Evolutionary conservation across 176 grass and related monocot species (phyloP).

Genomic region (Oryza officinalis): DNA sequence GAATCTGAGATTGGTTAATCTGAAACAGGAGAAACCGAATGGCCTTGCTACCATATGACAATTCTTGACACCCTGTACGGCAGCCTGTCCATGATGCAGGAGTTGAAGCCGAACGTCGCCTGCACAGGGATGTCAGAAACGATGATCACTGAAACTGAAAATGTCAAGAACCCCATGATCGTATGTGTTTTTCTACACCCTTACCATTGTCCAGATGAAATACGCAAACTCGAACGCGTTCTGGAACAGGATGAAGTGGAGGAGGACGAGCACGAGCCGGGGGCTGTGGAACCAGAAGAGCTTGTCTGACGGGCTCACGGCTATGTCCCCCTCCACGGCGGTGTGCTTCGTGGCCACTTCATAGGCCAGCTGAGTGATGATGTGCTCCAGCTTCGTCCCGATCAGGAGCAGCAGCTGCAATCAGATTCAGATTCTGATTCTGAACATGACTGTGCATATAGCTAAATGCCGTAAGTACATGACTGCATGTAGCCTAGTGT

Average conservation of each 20-base stretch:
- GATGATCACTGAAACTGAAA: background rate
- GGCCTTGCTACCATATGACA: constrained; percentile 33
- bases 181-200: background rate
- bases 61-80: constrained; percentile 43
- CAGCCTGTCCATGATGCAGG: constrained; percentile 61
- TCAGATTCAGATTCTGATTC: background rate
- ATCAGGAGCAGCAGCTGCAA: constrained; percentile 68
- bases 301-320: constrained; percentile 59
- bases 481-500: background rate
- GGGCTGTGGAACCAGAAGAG: constrained; percentile 80
- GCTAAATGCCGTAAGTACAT: background rate
- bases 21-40: background rate
- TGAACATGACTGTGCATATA: background rate
- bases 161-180: background rate
- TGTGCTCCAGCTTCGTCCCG: constrained; percentile 87
- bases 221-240: constrained; percentile 78
- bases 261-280: constrained; percentile 54
- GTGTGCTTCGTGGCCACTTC: constrained; percentile 62
- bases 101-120: constrained; percentile 48
- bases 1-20: background rate
- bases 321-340: constrained; percentile 26
- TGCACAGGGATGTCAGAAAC: background rate
- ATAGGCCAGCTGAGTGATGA: constrained; percentile 66
- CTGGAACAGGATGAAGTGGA: constrained; percentile 93
- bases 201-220: constrained; percentile 79